These are phyloP conservation scores for Jasminum sambac DNA, from an alignment of 257 asterid genomes.

Conservation along the genomic window DNA sequence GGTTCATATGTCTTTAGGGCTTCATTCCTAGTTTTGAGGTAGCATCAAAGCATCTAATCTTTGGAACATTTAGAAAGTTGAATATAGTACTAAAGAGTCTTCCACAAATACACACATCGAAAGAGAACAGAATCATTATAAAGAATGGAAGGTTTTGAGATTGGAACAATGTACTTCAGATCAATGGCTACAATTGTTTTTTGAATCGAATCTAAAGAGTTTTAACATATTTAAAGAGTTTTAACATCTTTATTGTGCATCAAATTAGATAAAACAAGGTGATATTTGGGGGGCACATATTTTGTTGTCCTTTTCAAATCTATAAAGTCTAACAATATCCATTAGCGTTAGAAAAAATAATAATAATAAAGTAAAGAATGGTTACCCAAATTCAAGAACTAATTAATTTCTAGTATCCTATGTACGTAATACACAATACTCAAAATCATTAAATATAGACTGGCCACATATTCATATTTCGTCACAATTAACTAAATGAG, in stretches of 20 bases:
- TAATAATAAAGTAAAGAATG: too few relatives aligned
- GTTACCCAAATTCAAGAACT: too few relatives aligned
- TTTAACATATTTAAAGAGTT: not conserved
- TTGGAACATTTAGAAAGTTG: slow-evolving; percentile 17
- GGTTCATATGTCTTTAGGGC: slow-evolving; percentile 15
- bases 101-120: slow-evolving; percentile 26
- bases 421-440: too few relatives aligned
- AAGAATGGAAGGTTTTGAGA: slow-evolving; percentile 25
- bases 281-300: not conserved
- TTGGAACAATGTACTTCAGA: slow-evolving; percentile 18
- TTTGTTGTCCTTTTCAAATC: not conserved
- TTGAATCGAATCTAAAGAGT: not conserved
- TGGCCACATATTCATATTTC: too few relatives aligned
- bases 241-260: not conserved
- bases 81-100: slow-evolving; percentile 18
- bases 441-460: too few relatives aligned
- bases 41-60: slow-evolving; percentile 19
- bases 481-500: too few relatives aligned
- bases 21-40: slow-evolving; percentile 14
- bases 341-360: too few relatives aligned
- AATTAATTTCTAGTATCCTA: too few relatives aligned
- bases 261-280: not conserved
- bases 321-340: not conserved
- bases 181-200: slow-evolving; percentile 21
- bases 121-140: slow-evolving; percentile 33